A percentile compares a stretch with the other conserved stretches of the same genome.
phyloP scores from a whole-genome alignment of 2,329 filamentous ascomycete species.

The Talaromyces sp. region DNA sequence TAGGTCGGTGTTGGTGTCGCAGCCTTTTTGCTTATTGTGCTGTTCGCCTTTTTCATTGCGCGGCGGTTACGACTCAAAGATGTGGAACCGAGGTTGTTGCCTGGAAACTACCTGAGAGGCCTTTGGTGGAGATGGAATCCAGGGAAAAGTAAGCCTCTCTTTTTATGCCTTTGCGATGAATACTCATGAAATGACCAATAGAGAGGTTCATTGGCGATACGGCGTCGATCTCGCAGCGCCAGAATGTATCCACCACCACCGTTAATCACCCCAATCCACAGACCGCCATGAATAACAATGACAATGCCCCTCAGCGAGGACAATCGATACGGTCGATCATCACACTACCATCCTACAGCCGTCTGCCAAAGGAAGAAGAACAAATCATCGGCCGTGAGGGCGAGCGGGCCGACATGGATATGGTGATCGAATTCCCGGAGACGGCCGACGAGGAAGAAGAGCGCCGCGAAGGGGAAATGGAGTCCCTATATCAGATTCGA shows the following conservation, averaged over 20 bases:
- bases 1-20: conserved; percentile 27
- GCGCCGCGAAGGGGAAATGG: conserved; percentile 85
- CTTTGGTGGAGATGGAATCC: conserved; percentile 49
- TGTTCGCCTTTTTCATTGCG: conserved; percentile 30
- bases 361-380: conserved; percentile 67
- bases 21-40: conserved; percentile 24
- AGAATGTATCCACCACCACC: background rate
- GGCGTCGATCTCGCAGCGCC: background rate
- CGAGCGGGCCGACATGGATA: conserved; percentile 85
- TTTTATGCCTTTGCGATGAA: background rate
- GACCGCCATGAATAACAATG: background rate
- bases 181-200: background rate
- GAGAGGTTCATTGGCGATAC: background rate
- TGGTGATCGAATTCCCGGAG: conserved; percentile 79
- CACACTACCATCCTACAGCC: conserved; percentile 82
- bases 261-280: background rate
- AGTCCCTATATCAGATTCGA: conserved; percentile 83
- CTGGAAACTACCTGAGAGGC: conserved; percentile 46
- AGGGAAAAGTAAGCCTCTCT: conserved; percentile 8
- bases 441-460: conserved; percentile 72
- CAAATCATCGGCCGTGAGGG: conserved; percentile 82
- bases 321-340: conserved; percentile 89
- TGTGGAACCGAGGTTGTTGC: conserved; percentile 47
- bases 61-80: conserved; percentile 41
- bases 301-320: conserved; percentile 63